Percentiles rank a stretch among this genome's conserved stretches.
Evolutionary conservation across 2,329 filamentous ascomycete genomes (phyloP).

Genomic region (Epichloe coenophiala): DNA sequence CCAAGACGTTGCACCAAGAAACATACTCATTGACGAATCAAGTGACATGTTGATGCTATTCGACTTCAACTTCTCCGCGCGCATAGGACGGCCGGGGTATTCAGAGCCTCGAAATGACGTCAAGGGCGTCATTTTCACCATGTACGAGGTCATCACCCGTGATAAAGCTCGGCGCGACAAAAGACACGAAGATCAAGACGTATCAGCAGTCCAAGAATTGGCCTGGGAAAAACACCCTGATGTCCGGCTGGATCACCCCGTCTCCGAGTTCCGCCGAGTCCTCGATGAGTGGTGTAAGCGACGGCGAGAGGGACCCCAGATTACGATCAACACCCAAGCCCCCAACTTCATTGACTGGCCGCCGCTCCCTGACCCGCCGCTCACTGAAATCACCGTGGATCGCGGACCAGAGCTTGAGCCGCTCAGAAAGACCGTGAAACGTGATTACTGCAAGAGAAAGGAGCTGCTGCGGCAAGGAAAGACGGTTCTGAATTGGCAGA

Average conservation of each 20-base stretch:
- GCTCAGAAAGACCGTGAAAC: too few species aligned
- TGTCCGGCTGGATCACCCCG: conserved; percentile 17
- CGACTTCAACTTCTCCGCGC: conserved; percentile 20
- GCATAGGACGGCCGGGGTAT: conserved; percentile 9
- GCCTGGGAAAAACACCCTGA: conserved; percentile 20
- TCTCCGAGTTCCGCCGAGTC: conserved; percentile 14
- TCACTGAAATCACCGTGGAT: too few species aligned
- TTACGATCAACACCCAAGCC: background rate
- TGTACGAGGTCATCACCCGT: conserved; percentile 23
- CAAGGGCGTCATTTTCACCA: conserved; percentile 19
- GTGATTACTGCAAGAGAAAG: too few species aligned
- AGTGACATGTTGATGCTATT: conserved; percentile 22
- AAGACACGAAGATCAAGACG: conserved; percentile 14
- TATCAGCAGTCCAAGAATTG: conserved; percentile 6
- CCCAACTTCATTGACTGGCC: background rate
- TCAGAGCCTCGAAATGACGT: conserved; percentile 15
- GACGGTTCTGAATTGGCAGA: too few species aligned
- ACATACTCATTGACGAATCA: conserved; percentile 20
- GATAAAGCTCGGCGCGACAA: conserved; percentile 12
- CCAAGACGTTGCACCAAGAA: conserved; percentile 23
- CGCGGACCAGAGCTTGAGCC: too few species aligned
- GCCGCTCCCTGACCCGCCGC: too few species aligned
- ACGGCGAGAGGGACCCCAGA: conserved; percentile 1
- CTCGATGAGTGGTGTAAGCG: conserved; percentile 15
- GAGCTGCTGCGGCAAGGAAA: too few species aligned